Evolutionary conservation across 2,329 filamentous ascomycete genomes (phyloP).

Genomic region (Aspergillus viridinutans): DNA sequence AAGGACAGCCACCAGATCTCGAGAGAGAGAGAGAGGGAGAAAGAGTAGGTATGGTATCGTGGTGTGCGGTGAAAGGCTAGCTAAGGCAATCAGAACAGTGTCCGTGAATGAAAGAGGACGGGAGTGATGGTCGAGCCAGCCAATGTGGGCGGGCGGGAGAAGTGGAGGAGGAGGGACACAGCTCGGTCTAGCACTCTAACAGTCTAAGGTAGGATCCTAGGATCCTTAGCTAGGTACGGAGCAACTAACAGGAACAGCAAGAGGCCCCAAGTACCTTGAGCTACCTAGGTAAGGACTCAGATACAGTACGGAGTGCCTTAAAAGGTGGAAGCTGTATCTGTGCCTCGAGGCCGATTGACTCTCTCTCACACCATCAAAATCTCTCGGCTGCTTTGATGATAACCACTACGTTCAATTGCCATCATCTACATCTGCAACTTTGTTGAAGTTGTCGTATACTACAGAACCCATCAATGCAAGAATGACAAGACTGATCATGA

Average conservation of each 20-base stretch:
- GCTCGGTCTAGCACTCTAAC: too few species aligned
- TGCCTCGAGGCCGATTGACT: too few species aligned
- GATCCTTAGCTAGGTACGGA: background rate
- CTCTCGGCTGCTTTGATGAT: background rate
- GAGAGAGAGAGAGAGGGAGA: too few species aligned
- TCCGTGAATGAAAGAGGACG: conserved; percentile 4
- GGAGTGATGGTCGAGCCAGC: conserved; percentile 9
- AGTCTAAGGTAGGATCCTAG: background rate
- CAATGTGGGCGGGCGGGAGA: conserved; percentile 26
- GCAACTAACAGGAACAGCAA: background rate
- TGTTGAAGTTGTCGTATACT: background rate
- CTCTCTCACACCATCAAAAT: background rate
- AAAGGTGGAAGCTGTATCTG: background rate
- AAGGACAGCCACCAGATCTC: background rate
- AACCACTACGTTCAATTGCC: background rate
- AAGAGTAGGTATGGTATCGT: background rate
- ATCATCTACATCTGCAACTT: background rate
- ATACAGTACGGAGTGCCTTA: too few species aligned
- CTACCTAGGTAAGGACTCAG: background rate
- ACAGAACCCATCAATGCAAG: background rate
- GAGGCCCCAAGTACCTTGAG: background rate
- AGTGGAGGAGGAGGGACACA: conserved; percentile 18
- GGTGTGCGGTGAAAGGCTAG: background rate
- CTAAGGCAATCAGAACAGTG: background rate
- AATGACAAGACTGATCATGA: background rate